These are phyloP conservation scores for Plasmodium vivax DNA, from an alignment of 169 alveolate genomes.

Conservation along the genomic window DNA sequence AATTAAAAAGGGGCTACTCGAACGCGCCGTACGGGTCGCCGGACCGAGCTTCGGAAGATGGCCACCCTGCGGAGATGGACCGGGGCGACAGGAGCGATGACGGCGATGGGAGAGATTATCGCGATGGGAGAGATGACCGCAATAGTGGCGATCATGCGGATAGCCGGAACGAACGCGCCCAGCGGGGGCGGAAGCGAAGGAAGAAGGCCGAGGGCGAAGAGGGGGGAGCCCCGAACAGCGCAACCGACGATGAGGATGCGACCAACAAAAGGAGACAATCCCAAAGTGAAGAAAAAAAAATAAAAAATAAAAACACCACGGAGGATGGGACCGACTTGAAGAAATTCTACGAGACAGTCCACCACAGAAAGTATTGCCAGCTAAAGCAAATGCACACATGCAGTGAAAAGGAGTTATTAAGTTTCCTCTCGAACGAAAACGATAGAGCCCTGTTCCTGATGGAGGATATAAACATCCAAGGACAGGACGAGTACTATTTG, in stretches of 20 bases:
- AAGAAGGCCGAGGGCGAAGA: neutral
- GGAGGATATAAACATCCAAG: conserved; percentile 16
- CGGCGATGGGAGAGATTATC: too few species aligned
- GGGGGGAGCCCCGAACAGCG: neutral
- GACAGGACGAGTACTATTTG: neutral
- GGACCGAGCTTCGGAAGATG: neutral
- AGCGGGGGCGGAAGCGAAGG: neutral
- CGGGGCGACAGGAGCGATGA: neutral
- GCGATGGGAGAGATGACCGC: neutral
- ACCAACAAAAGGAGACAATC: neutral
- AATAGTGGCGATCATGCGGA: too few species aligned
- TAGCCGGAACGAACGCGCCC: too few species aligned
- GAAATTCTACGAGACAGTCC: conserved; percentile 8
- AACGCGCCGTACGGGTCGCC: neutral
- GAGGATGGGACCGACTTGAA: neutral
- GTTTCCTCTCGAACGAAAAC: conserved; percentile 2
- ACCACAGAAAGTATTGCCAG: conserved; percentile 4
- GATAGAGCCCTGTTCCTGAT: conserved; percentile 1
- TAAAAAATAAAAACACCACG: neutral
- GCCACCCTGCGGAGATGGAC: neutral
- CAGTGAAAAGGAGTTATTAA: conserved; percentile 14
- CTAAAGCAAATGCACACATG: conserved; percentile 12
- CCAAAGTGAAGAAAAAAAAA: neutral
- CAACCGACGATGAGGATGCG: neutral
- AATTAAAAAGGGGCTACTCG: neutral